Evolutionary conservation across 345 rosid genomes (phyloP).

Genomic region (Hibiscus syriacus): DNA sequence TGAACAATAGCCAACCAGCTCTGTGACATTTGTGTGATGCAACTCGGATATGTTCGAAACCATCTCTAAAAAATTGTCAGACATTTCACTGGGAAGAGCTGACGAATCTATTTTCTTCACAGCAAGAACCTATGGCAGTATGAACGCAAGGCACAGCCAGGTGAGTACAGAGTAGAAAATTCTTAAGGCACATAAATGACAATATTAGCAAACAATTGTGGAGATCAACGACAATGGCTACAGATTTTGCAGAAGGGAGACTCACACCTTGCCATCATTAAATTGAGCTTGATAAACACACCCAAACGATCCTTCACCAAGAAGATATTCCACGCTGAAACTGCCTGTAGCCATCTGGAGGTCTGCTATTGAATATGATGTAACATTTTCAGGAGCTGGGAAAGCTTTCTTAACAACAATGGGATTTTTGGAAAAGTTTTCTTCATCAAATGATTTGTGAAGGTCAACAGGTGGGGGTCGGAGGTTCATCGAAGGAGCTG

Average conservation of each 20-base stretch:
- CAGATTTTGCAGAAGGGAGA: constrained; percentile 6
- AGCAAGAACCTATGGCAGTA: constrained; percentile 66
- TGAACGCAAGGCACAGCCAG: not conserved
- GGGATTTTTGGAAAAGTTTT: constrained; percentile 53
- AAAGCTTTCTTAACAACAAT: constrained; percentile 55
- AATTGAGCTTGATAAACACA: constrained; percentile 94
- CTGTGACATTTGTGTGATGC: constrained; percentile 83
- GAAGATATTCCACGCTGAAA: constrained; percentile 73
- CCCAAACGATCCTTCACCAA: constrained; percentile 94
- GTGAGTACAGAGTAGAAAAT: not conserved
- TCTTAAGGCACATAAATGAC: not conserved
- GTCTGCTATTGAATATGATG: constrained; percentile 73
- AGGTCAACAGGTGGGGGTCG: constrained; percentile 83
- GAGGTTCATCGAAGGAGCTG: constrained; percentile 55
- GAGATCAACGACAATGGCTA: not conserved
- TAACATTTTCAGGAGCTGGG: constrained; percentile 53
- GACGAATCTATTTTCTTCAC: constrained; percentile 91
- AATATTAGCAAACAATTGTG: not conserved
- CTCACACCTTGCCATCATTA: constrained; percentile 68
- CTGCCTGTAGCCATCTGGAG: constrained; percentile 91
- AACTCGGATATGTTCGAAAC: constrained; percentile 70
- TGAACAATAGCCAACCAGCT: constrained; percentile 87
- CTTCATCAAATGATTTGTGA: constrained; percentile 76
- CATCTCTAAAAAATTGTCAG: constrained; percentile 68
- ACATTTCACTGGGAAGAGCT: constrained; percentile 51